Base-by-base conservation (phyloP, 805 yeast species). In the Starmerella scarabaei region DNA sequence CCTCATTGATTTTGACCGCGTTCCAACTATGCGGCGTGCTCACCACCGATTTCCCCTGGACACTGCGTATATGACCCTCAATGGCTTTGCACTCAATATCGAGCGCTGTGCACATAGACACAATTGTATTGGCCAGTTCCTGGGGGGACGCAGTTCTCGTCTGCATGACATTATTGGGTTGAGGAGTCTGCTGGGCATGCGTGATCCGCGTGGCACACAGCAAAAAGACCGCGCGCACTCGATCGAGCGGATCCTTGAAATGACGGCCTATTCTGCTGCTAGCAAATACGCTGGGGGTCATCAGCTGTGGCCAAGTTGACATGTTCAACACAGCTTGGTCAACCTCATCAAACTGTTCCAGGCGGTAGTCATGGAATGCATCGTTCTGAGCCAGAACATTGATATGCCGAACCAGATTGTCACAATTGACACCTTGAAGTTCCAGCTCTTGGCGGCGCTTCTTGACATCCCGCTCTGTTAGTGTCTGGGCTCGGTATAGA, bases 11-110 rank as follows among this genome's bases (percentile, higher is more conserved):
- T 27, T 79, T 57, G 1, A 85, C 75, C 1, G 93, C 75, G 40
- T 84, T 68, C 98, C 98, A 91, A 40, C 81, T 74, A 59, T 91
- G 98, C 47, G 67, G 70, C 1, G 52, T 43, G n/a, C 58, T 58
- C 9, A 49, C 50, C 9, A 45, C 32, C 5, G 31, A n/a, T 17
- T 21, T 24, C 2, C 50, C 33, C 43, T 65, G 72, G 39, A 69
- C 76, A 20, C 76, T 72, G 55, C 86, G 83, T 62, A 86, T 68
- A 53, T 80, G 81, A 3, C 98, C 98, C 20, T 75, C 63, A 2
- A 91, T 75, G 1, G 84, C 67, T 44, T 81, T 91, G 48, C 84
- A 73, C 6, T 78, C 75, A 29, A 91, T 68, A 9, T 78, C 76
- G 36, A 86, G 63, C 0, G 77, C 67, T 39, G 71, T 75, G 35